Evolutionary conservation across 2,329 filamentous ascomycete species (phyloP), one percentile per base, ranked within the genome.

Genomic region (Claviceps sp.): DNA sequence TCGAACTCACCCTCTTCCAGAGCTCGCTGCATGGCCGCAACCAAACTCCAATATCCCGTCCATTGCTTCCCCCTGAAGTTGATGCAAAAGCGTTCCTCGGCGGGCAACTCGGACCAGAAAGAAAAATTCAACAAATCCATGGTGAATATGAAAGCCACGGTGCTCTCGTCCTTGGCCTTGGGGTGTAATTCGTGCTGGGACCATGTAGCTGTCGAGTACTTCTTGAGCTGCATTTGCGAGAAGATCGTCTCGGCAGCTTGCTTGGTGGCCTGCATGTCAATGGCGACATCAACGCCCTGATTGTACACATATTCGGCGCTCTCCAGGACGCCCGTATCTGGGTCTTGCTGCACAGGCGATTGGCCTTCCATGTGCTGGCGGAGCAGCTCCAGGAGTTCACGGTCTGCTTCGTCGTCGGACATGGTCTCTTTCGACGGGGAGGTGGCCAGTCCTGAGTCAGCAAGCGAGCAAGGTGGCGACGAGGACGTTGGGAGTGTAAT

Each of bases 41-140:
- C 88, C 52, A 98, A 70, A 65, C 89, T 95, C 84, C 87, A 95
- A 67, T 98, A 98, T 3, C 93, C 93, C 0, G 89, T 96, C 88
- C 89, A 97, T 53, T 70, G 80, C 66, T 80, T 84, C 30, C 81
- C 89, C 46, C 77, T 78, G 67, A 96, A 97, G 53, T 87, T 83
- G 43, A 98, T 78, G 9, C 85, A 78, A 66, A 91, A 98, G 11
- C 88, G 77, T 60, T 91, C 82, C 5, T 81, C 76, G 11, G 86
- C 82, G 0, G 73, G 67, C 45, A 69, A 63, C 50, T 87, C 84
- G 14, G 88, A 94, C 93, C 93, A 98, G 67, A 98, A 98, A 22
- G 85, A 94, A 64, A 97, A 98, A 65, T 98, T 98, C 49, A 98
- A 72, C 30, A 98, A 68, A 65, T 98, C 93, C 88, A 98, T 95